A percentile compares a stretch with the other conserved stretches of the same genome.
These are phyloP conservation scores for Suillus spraguei DNA, from an alignment of 768 basidiomycete species.

Conservation along the genomic window DNA sequence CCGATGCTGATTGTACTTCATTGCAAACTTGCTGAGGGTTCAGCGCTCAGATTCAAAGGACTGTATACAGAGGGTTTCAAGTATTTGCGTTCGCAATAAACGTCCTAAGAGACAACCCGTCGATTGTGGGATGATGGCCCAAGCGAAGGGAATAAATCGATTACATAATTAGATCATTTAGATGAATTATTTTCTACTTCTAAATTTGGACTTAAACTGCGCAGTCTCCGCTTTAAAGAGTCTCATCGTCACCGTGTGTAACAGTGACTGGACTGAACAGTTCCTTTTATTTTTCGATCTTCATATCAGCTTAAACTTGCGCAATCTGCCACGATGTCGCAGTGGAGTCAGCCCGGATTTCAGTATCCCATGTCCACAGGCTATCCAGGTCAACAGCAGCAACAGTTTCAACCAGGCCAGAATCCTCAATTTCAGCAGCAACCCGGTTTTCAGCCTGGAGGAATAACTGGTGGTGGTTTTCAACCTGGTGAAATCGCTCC, in stretches of 20 bases:
- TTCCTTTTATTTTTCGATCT: constrained; percentile 8
- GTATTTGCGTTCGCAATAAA: not conserved
- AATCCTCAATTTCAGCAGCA: constrained; percentile 49
- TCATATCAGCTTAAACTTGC: not conserved
- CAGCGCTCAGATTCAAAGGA: too few relatives aligned
- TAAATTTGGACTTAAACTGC: not conserved
- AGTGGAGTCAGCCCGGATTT: constrained; percentile 72
- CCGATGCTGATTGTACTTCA: too few relatives aligned
- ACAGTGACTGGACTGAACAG: constrained; percentile 7
- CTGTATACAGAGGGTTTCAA: too few relatives aligned
- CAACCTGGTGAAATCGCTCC: constrained; percentile 45
- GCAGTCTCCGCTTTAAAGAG: constrained; percentile 24
- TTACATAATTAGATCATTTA: not conserved
- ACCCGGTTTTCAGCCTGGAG: constrained; percentile 27
- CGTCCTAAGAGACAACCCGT: too few relatives aligned
- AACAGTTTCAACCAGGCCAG: constrained; percentile 44
- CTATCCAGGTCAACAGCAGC: constrained; percentile 49
- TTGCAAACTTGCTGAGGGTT: too few relatives aligned
- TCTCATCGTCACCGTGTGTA: constrained; percentile 2
- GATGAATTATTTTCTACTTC: not conserved
- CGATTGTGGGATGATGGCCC: too few relatives aligned
- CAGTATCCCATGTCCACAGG: constrained; percentile 81
- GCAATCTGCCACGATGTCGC: constrained; percentile 56
- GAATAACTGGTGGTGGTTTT: constrained; percentile 35
- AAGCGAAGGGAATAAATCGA: not conserved